These are phyloP conservation scores for Candida golubevii DNA, from an alignment of 805 yeast species.

Conservation along the genomic window DNA sequence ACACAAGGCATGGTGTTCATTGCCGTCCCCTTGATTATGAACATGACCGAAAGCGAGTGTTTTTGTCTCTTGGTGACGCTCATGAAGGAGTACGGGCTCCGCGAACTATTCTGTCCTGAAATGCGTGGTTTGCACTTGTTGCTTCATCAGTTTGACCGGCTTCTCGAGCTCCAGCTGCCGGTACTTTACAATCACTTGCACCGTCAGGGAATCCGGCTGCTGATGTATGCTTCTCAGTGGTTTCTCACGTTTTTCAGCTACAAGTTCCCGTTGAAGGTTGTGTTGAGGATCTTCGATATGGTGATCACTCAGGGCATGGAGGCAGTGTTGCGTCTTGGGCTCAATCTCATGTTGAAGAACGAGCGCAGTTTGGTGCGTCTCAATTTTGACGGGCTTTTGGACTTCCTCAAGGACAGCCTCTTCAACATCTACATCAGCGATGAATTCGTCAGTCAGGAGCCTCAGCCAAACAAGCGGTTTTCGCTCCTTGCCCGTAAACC, in stretches of 20 bases:
- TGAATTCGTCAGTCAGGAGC: conserved; percentile 22
- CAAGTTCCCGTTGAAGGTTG: conserved; percentile 87
- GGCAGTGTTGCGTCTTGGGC: conserved; percentile 76
- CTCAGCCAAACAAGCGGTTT: conserved; percentile 12
- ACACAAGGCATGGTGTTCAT: conserved; percentile 98
- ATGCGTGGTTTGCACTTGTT: conserved; percentile 90
- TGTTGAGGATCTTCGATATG: conserved; percentile 80
- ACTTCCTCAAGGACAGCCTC: conserved; percentile 72
- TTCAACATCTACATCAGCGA: conserved; percentile 63
- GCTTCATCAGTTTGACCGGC: conserved; percentile 85
- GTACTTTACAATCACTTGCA: conserved; percentile 66
- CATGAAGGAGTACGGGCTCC: conserved; percentile 80
- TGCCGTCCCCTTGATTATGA: conserved; percentile 77
- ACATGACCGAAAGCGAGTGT: conserved; percentile 78
- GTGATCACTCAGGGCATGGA: conserved; percentile 90
- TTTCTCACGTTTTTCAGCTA: conserved; percentile 92
- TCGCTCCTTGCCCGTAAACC: conserved; percentile 22
- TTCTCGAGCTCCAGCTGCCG: conserved; percentile 75
- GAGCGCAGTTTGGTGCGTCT: conserved; percentile 53
- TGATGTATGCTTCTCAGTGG: conserved; percentile 99
- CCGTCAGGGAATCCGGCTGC: conserved; percentile 83
- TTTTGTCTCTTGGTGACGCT: conserved; percentile 75
- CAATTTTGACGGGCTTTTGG: conserved; percentile 71
- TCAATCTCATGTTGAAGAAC: conserved; percentile 72
- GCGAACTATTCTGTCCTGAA: conserved; percentile 75